Evolutionary conservation across 2,329 filamentous ascomycete genomes (phyloP).

Genomic region (Trichoderma harzianum): DNA sequence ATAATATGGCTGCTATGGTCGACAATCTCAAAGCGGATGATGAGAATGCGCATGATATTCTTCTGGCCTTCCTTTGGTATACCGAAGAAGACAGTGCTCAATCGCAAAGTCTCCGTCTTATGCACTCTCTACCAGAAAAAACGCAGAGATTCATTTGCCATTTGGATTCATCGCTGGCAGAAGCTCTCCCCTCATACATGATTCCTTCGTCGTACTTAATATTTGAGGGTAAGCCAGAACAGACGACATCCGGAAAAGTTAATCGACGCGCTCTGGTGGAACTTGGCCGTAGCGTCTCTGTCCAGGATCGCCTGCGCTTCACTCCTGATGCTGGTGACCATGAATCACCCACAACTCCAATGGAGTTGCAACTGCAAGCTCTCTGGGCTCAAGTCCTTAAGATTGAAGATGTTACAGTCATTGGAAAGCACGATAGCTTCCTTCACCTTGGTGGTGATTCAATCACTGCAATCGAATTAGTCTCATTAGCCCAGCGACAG

Average conservation of each 20-base stretch:
- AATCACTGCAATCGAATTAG: not conserved
- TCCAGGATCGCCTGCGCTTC: not conserved
- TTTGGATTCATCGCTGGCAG: constrained; percentile 2
- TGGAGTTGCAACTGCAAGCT: constrained; percentile 1
- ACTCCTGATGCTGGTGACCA: not conserved
- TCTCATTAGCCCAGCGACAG: not conserved
- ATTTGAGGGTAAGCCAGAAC: constrained; percentile 20
- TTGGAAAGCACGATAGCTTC: constrained; percentile 19
- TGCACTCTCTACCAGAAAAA: not conserved
- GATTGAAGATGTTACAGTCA: not conserved
- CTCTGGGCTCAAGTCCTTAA: constrained; percentile 22
- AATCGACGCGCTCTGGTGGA: constrained; percentile 5
- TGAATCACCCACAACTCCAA: not conserved
- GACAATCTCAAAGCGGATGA: constrained; percentile 12
- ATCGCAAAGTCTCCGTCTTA: not conserved
- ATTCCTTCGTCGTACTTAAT: constrained; percentile 21
- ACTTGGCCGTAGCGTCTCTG: not conserved
- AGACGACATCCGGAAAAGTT: constrained; percentile 19
- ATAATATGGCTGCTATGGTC: not conserved
- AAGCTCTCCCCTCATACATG: constrained; percentile 22
- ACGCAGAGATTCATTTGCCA: constrained; percentile 11
- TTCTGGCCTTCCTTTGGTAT: not conserved
- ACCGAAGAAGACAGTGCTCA: not conserved
- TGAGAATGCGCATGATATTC: not conserved
- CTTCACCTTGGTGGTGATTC: constrained; percentile 11